Base-by-base conservation (phyloP, 352 stramenopile genomes). In the Phytophthora brassicae region DNA sequence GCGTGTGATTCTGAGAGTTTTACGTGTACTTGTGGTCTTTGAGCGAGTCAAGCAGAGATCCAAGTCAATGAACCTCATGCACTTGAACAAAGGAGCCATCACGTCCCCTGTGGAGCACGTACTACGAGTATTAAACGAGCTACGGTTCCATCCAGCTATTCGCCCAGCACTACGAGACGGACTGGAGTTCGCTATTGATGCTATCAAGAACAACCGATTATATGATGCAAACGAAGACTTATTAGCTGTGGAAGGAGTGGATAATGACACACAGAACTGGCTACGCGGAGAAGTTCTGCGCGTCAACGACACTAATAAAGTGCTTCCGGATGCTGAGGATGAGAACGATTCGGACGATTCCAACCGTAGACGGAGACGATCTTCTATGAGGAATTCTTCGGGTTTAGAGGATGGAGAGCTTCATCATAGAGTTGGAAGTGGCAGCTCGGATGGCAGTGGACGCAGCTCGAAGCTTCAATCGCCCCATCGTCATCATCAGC, bases 231-330 rank as follows among this genome's bases (percentile, higher is more conserved):
- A 87, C 39, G 84, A 90, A 41, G 81, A 89, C 7, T 57, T 92
- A 16, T 54, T 91, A 12, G 69, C 76, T 17, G 84, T 72, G 17
- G 76, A 88, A 53, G 84, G 77, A 19, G 79, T 96, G 4, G 86
- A 94, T 56, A 39, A 88, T 6, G 84, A 94, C 54, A 96, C 84
- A 26, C 84, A 94, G 64, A 90, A 92, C 56, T 96, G 86, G 83
- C 64, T 94, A 19, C 83, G 83, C 11, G 84, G 83, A 1, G 87
- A 92, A 55, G 72, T 94, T n/a, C 64, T 93, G 31, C 78, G 80
- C 41, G 72, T 70, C 24, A 88, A 89, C 35, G 79, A 92, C 54
- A 86, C 76, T 12, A 75, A 57, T 26, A 90, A 91, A 43, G 77
- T 89, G 22, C 65, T 91, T 4, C 68, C 77, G 0, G 81, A 88